phyloP scores from a whole-genome alignment of 208 protist species.

The Trichomonas tenax region DNA sequence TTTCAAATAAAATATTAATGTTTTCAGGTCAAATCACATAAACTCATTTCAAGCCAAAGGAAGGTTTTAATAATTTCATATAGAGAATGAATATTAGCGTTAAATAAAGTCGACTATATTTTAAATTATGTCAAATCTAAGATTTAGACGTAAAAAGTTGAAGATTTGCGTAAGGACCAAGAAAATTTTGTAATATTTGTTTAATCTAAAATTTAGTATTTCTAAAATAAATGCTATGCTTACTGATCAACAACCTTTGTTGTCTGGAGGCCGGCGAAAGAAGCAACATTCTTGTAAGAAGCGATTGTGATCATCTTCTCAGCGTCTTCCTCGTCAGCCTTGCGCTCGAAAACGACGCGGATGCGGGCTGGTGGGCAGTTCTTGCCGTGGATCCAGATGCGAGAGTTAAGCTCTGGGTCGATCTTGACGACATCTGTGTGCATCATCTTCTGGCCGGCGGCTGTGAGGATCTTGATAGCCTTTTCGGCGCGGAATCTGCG shows the following conservation, averaged over 20 bases:
- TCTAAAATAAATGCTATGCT: not conserved
- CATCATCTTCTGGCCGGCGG: not conserved
- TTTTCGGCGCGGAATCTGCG: not conserved
- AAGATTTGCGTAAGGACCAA: too few relatives aligned
- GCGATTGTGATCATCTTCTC: not conserved
- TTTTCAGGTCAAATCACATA: too few relatives aligned
- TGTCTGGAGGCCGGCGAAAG: not conserved
- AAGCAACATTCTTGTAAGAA: not conserved
- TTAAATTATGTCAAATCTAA: too few relatives aligned
- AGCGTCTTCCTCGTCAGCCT: not conserved
- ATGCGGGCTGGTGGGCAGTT: not conserved
- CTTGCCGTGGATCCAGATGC: not conserved
- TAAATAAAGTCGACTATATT: too few relatives aligned
- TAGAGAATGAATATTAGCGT: too few relatives aligned
- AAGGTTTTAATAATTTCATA: too few relatives aligned
- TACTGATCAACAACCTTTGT: not conserved
- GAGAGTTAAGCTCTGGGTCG: not conserved
- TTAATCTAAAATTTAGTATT: too few relatives aligned
- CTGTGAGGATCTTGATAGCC: not conserved
- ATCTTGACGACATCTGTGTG: not conserved
- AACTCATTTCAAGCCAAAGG: too few relatives aligned
- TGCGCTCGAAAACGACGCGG: not conserved
- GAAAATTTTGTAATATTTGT: too few relatives aligned
- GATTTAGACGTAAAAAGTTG: too few relatives aligned
- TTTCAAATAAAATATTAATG: too few relatives aligned